Evolutionary conservation across 2,329 filamentous ascomycete genomes (phyloP).

Genomic region (Aspergillus sp.): DNA sequence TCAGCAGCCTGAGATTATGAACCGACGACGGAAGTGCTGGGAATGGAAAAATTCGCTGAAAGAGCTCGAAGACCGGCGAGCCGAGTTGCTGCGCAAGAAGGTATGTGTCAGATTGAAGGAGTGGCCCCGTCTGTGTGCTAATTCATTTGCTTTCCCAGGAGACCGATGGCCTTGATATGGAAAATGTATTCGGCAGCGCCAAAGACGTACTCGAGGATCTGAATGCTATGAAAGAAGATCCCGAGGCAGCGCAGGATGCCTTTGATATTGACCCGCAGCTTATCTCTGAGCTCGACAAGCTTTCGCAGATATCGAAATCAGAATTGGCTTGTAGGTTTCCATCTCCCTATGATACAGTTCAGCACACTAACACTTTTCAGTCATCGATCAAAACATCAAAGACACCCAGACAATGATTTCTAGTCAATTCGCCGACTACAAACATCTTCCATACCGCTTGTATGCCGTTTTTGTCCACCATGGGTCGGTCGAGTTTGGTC

Average conservation of each 20-base stretch:
- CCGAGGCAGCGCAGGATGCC: slow-evolving; percentile 28
- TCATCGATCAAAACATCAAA: slow-evolving; percentile 44
- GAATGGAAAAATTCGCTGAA: slow-evolving; percentile 62
- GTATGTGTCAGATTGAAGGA: slow-evolving; percentile 11
- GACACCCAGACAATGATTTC: slow-evolving; percentile 46
- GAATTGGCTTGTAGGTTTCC: slow-evolving; percentile 42
- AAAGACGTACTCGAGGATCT: slow-evolving; percentile 43
- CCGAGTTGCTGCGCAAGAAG: slow-evolving; percentile 36
- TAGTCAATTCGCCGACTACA: slow-evolving; percentile 59
- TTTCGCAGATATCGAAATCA: slow-evolving; percentile 40
- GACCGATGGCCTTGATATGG: slow-evolving; percentile 23
- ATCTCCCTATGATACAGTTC: neutral
- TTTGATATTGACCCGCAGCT: slow-evolving; percentile 41
- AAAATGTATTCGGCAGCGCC: slow-evolving; percentile 27
- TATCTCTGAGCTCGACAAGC: slow-evolving; percentile 38
- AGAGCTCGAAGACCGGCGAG: slow-evolving; percentile 46
- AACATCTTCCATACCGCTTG: slow-evolving; percentile 69
- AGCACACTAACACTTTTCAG: slow-evolving; percentile 12
- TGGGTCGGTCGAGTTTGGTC: slow-evolving; percentile 63
- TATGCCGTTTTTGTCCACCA: slow-evolving; percentile 93
- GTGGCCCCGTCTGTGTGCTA: neutral
- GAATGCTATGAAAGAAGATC: slow-evolving; percentile 29
- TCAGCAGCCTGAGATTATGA: slow-evolving; percentile 57
- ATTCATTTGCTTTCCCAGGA: slow-evolving; percentile 6
- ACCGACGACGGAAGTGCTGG: slow-evolving; percentile 68